These are phyloP conservation scores for Oryza punctata DNA, from an alignment of 176 grass and related monocot species.

Conservation along the genomic window DNA sequence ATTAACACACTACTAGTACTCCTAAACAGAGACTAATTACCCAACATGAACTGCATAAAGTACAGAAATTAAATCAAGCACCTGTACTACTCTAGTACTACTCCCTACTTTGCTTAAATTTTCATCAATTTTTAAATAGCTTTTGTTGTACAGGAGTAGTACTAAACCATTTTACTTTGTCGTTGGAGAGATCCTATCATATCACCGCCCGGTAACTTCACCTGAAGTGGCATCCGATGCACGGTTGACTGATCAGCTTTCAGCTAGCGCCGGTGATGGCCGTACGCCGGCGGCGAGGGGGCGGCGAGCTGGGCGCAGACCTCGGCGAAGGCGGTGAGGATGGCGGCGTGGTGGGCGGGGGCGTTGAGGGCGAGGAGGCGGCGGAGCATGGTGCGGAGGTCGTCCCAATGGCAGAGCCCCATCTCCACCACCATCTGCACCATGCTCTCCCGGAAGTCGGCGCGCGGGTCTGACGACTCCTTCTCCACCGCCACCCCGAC, in stretches of 20 bases:
- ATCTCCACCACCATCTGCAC: conserved; percentile 92
- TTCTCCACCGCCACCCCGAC: conserved; percentile 95
- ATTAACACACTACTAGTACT: background rate
- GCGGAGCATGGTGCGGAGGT: conserved; percentile 75
- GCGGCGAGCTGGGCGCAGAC: conserved; percentile 63
- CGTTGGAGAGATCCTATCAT: conserved; percentile 48
- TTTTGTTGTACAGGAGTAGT: background rate
- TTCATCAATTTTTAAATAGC: background rate
- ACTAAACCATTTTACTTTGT: background rate
- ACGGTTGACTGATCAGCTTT: background rate
- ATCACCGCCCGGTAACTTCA: conserved; percentile 47
- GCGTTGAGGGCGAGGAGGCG: conserved; percentile 90
- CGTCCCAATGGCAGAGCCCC: conserved; percentile 88
- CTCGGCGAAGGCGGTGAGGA: conserved; percentile 93
- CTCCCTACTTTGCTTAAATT: background rate
- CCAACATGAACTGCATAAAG: conserved; percentile 3
- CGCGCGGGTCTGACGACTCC: conserved; percentile 82
- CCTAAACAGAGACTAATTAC: conserved; percentile 5
- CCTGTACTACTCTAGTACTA: background rate
- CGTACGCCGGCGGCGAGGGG: conserved; percentile 15
- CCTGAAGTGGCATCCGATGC: background rate
- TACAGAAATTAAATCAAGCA: conserved; percentile 14
- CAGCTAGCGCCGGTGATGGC: background rate
- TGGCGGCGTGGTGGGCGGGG: conserved; percentile 85
- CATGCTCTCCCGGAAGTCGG: conserved; percentile 92